Base-by-base conservation (phyloP, 768 basidiomycete species). In the Stropharia rugosoannulata region DNA sequence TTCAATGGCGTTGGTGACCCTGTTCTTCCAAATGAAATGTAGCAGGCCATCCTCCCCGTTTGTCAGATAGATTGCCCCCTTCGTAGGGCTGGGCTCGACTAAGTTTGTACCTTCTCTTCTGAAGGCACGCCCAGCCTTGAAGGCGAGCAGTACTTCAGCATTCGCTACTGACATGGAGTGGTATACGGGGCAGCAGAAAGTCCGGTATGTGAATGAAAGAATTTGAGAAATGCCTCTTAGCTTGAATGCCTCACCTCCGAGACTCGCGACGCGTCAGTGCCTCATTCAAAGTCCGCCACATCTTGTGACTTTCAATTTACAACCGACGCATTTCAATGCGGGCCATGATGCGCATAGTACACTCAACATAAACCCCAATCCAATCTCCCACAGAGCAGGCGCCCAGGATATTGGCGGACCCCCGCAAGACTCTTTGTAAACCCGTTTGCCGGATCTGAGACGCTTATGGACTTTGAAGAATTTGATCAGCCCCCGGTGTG, bases 21-120 rank as follows among this genome's bases (percentile, higher is more conserved):
- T 76, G 67, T 90, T 85, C 73, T 84, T 89, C 91, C 91, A 93
- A 51, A 81, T 74, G 61, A 93, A 89, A 68, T 88, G 91, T 57
- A 93, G 68, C 47, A 92, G 75, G 5, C 83, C 89, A 60, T 93
- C 91, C 0, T 91, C 90, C 39, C 81, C 84, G 56, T 80, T 84
- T 19, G 80, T 76, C 41, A 93, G 75, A 11, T 85, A 68, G 60
- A 93, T 76, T 16, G 89, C 87, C 54, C 91, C 91, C 68, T 92
- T 93, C 15, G 80, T 80, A 0, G 86, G 77, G 53, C 73, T 74
- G 0, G 89, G 79, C 51, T 89, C 89, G 6, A 93, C 83, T 41
- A 75, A 77, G 61, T 89, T 89, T 9, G 87, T 83, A 29, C 76
- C 80, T 44, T 80, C 81, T 50, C 87, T 80, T 52, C 89, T 75